phyloP scores from a whole-genome alignment of 2,329 filamentous ascomycete genomes.

The Whalleya microplaca region DNA sequence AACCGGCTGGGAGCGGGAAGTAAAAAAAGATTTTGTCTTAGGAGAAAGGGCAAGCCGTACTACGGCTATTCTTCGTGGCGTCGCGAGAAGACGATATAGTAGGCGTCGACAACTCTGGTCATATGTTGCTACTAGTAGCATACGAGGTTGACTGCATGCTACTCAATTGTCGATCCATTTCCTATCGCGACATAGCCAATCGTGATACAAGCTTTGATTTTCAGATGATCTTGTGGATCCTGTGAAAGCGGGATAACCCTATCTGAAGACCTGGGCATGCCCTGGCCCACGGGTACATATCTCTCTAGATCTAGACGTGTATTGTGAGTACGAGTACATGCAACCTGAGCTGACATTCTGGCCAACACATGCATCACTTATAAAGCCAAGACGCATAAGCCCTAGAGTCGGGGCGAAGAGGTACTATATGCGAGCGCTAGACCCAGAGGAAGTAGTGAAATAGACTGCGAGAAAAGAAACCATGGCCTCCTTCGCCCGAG shows the following conservation, averaged over 20 bases:
- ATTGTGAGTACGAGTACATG: background rate
- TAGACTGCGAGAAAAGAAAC: background rate
- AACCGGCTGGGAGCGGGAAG: background rate
- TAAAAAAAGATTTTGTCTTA: background rate
- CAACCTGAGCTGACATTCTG: constrained; percentile 3
- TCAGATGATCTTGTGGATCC: constrained; percentile 12
- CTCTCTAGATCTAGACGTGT: background rate
- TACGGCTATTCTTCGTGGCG: background rate
- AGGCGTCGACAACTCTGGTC: background rate
- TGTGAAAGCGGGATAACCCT: constrained; percentile 8
- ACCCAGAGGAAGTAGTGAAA: background rate
- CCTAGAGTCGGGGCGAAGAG: background rate
- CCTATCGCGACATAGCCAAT: constrained; percentile 18
- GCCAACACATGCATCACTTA: constrained; percentile 11
- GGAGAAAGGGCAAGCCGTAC: background rate
- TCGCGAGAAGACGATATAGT: background rate
- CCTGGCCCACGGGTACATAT: background rate
- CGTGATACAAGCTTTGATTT: constrained; percentile 3
- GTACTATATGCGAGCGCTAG: constrained; percentile 2
- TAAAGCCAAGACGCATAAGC: constrained; percentile 1
- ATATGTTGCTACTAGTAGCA: background rate
- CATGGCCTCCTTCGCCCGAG: background rate
- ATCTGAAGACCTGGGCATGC: background rate
- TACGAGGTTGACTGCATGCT: constrained; percentile 29
- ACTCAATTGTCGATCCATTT: constrained; percentile 12